Evolutionary conservation across 192 early-diverging fungal species (phyloP), one percentile per base, ranked within the genome.

Genomic region (Coemansia aciculifera): DNA sequence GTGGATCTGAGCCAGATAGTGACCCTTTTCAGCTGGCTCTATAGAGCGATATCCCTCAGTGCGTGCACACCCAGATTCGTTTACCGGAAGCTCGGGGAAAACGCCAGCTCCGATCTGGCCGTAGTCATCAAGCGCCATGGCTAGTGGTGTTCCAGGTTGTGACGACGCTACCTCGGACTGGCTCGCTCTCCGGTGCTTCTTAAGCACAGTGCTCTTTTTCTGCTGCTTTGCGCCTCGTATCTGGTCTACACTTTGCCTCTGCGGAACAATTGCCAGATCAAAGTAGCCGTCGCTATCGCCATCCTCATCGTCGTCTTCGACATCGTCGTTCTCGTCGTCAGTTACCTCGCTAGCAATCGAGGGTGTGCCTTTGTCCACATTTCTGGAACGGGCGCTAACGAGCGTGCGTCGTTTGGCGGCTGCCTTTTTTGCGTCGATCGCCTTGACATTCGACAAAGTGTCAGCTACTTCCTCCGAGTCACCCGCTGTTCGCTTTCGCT

Each of bases 21-120:
- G 77, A 7, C 85, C 75, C 67, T 97, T 95, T 65, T 84, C 80
- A 19, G 83, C 73, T 3, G 86, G 82, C 0, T 91, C 81, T 32
- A 95, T 89, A 52, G 73, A 63, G 68, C 90, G 90, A 71, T 88
- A 92, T 0, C 91, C 91, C 68, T 95, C 89, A 1, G 93, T 95
- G 59, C 95, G 87, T 6, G 94, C 95, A 48, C 87, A 86, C 23
- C 94, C 95, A 13, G 90, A 89, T 40, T 75, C 71, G 64, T 93
- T 86, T 37, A 74, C 68, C 11, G 76, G 84, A 19, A 82, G 71
- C 19, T 63, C 52, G 5, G 68, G 72, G 5, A 24, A 63, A 36
- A 48, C 31, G 12, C 21, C 38, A 9, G 39, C 60, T 11, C 10
- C 62, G 31, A 59, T 24, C 40, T 36, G 61, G 17, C 15, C 56